Evolutionary conservation across 805 yeast species (phyloP), one percentile per base, ranked within the genome.

Genomic region (Millerozyma acaciae): DNA sequence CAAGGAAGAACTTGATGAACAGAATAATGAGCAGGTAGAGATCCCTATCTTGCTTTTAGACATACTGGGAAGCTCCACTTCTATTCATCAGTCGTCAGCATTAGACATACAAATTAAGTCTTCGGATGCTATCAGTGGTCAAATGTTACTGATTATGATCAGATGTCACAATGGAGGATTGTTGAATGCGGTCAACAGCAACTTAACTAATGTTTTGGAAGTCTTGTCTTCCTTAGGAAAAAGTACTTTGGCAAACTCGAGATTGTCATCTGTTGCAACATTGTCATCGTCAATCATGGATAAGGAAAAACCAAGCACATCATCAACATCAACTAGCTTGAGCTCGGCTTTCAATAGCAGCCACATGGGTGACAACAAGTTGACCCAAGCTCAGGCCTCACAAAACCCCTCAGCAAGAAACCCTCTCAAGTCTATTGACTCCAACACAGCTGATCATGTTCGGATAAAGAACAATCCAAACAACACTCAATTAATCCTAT

Each of bases 211-310:
- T 37, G 46, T 56, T 20, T 34, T 55, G 32, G 63, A 59, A 8
- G 55, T 49, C 7, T 45, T 53, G 28, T 25, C 35, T 14, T 39
- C 47, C 8, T 33, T 33, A 12, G 26, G 32, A 2, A 37, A 32
- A 20, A 15, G 18, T 6, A 25, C 13, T 18, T 42, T 23, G 21
- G 22, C 7, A 35, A 34, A 16, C 35, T 47, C 14, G 36, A 45
- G 31, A 8, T 36, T 28, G 12, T 47, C 46, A 26, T 58, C 64
- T 16, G 42, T 37, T 26, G 40, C 34, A 20, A 65, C 69, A 1
- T 41, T 65, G 18, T 43, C 60, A 5, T 62, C 69, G 6, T 65
- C 71, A 7, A 42, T 65, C 12, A 60, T 65, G 68, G 68, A 64
- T 19, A 50, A 47, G 21, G 26, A 16, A 7, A 33, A 34, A 10